phyloP scores from a whole-genome alignment of 1,284 basidiomycete species.

The Puccinia triticina region DNA sequence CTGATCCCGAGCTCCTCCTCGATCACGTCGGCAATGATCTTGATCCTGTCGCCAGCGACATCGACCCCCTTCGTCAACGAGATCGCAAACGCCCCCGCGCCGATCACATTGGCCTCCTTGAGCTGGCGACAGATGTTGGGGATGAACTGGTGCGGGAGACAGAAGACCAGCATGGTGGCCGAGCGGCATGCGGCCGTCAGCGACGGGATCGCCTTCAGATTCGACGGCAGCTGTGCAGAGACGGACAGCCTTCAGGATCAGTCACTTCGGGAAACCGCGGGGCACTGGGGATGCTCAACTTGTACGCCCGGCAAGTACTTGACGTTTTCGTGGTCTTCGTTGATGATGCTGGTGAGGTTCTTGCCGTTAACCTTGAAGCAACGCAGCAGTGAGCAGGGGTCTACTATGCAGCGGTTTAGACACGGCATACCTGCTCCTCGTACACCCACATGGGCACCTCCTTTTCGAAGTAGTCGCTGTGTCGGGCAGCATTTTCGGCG shows the following conservation, averaged over 20 bases:
- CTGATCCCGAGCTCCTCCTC: slow-evolving; percentile 64
- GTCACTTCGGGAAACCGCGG: background rate
- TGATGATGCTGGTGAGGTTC: slow-evolving; percentile 66
- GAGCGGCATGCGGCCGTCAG: slow-evolving; percentile 62
- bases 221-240: slow-evolving; percentile 59
- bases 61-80: slow-evolving; percentile 62
- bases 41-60: slow-evolving; percentile 64
- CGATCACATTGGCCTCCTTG: slow-evolving; percentile 43
- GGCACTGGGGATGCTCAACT: slow-evolving; percentile 60
- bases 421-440: slow-evolving; percentile 63
- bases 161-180: slow-evolving; percentile 61
- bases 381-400: background rate
- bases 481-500: slow-evolving; percentile 53
- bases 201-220: slow-evolving; percentile 61
- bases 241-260: background rate
- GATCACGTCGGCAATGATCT: slow-evolving; percentile 67
- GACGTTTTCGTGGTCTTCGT: slow-evolving; percentile 66
- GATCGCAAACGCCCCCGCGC: slow-evolving; percentile 29
- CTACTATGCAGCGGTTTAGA: background rate
- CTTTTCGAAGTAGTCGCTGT: slow-evolving; percentile 60
- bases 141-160: slow-evolving; percentile 64
- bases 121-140: slow-evolving; percentile 52
- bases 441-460: slow-evolving; percentile 66
- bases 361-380: slow-evolving; percentile 63
- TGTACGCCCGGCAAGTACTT: slow-evolving; percentile 66